These are phyloP conservation scores for Aristolochia fimbriata DNA, from an alignment of 164 flowering plant species.

Conservation along the genomic window DNA sequence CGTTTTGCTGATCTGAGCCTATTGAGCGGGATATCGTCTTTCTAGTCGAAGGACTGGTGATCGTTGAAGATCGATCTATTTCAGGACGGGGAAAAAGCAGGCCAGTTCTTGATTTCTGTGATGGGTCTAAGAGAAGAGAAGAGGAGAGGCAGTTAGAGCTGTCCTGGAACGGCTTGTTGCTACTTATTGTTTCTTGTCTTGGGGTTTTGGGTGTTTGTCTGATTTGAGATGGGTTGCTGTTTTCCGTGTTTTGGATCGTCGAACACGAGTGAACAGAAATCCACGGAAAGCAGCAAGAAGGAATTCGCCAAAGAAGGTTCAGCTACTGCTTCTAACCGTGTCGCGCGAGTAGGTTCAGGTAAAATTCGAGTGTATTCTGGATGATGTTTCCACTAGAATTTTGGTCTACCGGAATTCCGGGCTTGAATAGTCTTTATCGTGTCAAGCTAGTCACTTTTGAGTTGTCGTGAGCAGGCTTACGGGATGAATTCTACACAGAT, in stretches of 20 bases:
- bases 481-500: not conserved
- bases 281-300: not conserved
- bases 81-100: too few species aligned
- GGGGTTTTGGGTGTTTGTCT: not conserved
- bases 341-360: not conserved
- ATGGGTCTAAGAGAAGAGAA: too few species aligned
- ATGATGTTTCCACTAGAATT: not conserved
- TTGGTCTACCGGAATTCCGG: not conserved
- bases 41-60: not conserved
- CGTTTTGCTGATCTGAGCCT: too few species aligned
- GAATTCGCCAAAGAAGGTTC: not conserved
- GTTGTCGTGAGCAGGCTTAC: not conserved
- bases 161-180: too few species aligned
- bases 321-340: not conserved
- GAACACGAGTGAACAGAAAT: not conserved
- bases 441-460: not conserved
- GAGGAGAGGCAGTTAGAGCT: too few species aligned
- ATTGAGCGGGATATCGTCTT: not conserved
- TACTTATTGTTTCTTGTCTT: not conserved
- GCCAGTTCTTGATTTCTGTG: too few species aligned
- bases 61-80: too few species aligned
- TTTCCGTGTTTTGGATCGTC: constrained; percentile 2
- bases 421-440: not conserved
- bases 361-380: not conserved
- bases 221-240: constrained; percentile 3